Evolutionary conservation across 352 stramenopile genomes (phyloP).

Genomic region (Globisporangium orthogonon): DNA sequence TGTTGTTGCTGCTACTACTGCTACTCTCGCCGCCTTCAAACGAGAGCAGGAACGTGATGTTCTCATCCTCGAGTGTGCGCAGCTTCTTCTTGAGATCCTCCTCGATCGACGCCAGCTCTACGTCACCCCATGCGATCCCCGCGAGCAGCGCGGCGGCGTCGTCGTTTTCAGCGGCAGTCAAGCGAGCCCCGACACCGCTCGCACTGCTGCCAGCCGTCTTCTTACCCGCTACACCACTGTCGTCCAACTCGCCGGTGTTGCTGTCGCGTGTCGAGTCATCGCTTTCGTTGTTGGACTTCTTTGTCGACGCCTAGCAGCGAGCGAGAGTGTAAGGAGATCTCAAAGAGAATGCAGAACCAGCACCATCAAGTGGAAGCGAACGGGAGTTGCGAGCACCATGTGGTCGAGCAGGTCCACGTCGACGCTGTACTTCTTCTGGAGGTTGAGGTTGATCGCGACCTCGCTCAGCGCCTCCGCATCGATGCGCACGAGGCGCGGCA

Average conservation of each 20-base stretch:
- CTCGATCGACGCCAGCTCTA: conserved; percentile 41
- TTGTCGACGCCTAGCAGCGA: conserved; percentile 24
- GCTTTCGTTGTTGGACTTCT: conserved; percentile 19
- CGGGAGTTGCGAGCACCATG: conserved; percentile 18
- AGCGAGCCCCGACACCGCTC: conserved; percentile 14
- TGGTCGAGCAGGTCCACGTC: conserved; percentile 54
- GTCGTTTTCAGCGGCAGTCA: conserved; percentile 51
- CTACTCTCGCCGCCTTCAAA: conserved; percentile 32
- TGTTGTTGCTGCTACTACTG: conserved; percentile 4
- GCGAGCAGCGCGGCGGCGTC: conserved; percentile 44
- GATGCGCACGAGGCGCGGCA: conserved; percentile 50
- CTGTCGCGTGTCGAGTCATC: conserved; percentile 7
- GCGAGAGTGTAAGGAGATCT: not conserved
- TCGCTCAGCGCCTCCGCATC: conserved; percentile 58
- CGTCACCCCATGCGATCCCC: conserved; percentile 55
- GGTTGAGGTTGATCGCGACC: conserved; percentile 35
- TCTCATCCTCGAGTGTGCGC: conserved; percentile 56
- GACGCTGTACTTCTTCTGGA: conserved; percentile 57
- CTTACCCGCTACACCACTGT: conserved; percentile 10
- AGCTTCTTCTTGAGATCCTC: conserved; percentile 50
- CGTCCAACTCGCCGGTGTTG: conserved; percentile 7
- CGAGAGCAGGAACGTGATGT: conserved; percentile 67
- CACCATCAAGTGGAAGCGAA: no score
- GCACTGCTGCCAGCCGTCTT: conserved; percentile 2
- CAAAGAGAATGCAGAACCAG: not conserved